Conservation (phyloP, 805 yeast genomes). For the Candida railenensis region DNA sequence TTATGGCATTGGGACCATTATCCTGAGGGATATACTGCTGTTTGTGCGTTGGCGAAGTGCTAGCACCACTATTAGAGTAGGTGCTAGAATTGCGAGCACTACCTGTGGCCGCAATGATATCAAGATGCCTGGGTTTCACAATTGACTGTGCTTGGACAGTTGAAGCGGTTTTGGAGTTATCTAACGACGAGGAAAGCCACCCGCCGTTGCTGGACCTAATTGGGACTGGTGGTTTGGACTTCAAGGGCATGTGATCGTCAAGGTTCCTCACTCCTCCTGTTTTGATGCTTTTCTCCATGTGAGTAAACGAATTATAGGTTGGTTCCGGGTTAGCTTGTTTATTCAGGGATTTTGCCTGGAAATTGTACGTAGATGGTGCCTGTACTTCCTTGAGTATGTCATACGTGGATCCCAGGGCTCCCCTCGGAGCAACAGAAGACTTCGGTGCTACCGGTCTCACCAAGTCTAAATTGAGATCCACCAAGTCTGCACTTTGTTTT, state of each 20-base stretch:
- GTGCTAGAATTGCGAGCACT: not conserved
- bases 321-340: not conserved
- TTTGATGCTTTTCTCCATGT: slow-evolving; percentile 21
- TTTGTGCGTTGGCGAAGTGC: not conserved
- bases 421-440: too few species aligned
- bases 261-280: not conserved
- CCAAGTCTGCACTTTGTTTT: not conserved
- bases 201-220: too few species aligned
- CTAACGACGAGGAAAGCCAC: slow-evolving; percentile 14
- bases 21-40: not conserved
- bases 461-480: slow-evolving; percentile 5
- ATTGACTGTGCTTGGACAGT: slow-evolving; percentile 7
- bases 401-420: too few species aligned
- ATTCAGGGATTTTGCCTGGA: not conserved
- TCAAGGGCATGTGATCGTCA: not conserved
- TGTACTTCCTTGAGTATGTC: too few species aligned
- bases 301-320: slow-evolving; percentile 17
- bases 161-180: slow-evolving; percentile 10
- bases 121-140: not conserved
- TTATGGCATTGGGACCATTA: not conserved
- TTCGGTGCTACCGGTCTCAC: slow-evolving; percentile 20
- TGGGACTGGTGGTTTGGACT: slow-evolving; percentile 3
- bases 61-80: not conserved
- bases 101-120: slow-evolving; percentile 1
- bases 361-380: too few species aligned